Conservation (phyloP, 768 basidiomycete genomes). For the Nidularia sp. region DNA sequence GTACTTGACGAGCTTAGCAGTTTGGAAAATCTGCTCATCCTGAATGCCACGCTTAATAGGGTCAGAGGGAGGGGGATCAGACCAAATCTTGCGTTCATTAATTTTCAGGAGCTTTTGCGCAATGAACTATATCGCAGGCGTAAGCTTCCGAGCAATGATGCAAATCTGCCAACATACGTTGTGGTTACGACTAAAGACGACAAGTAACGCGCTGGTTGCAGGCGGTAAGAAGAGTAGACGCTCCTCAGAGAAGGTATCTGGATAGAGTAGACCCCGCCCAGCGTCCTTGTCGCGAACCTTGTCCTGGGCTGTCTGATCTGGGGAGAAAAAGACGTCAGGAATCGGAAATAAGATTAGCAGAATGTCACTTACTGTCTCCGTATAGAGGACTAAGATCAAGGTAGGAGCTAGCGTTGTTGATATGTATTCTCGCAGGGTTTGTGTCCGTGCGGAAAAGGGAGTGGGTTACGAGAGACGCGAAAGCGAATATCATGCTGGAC, state of each 20-base stretch:
- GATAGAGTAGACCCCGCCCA: conserved; percentile 48
- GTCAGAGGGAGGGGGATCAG: conserved; percentile 33
- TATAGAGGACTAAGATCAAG: conserved; percentile 56
- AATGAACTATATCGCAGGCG: conserved; percentile 36
- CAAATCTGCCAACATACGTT: conserved; percentile 32
- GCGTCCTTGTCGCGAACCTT: conserved; percentile 41
- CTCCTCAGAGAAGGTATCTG: conserved; percentile 52
- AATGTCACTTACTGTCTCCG: conserved; percentile 33
- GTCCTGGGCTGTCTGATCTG: conserved; percentile 32
- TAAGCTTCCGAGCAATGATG: background rate
- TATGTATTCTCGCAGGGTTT: conserved; percentile 29
- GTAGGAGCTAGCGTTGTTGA: conserved; percentile 51
- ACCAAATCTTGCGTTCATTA: conserved; percentile 49
- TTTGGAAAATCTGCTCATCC: conserved; percentile 59
- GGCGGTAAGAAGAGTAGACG: conserved; percentile 52
- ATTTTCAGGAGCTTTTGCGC: conserved; percentile 47
- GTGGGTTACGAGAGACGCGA: conserved; percentile 62
- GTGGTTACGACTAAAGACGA: conserved; percentile 57
- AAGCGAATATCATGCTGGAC: conserved; percentile 62
- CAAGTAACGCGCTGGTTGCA: conserved; percentile 45
- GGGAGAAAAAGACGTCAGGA: background rate
- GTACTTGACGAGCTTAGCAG: conserved; percentile 48
- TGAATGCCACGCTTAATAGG: conserved; percentile 19
- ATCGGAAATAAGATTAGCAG: background rate
- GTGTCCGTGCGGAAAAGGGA: conserved; percentile 46